Base-by-base conservation (phyloP, 805 yeast species). In the Metschnikowia continentalis region DNA sequence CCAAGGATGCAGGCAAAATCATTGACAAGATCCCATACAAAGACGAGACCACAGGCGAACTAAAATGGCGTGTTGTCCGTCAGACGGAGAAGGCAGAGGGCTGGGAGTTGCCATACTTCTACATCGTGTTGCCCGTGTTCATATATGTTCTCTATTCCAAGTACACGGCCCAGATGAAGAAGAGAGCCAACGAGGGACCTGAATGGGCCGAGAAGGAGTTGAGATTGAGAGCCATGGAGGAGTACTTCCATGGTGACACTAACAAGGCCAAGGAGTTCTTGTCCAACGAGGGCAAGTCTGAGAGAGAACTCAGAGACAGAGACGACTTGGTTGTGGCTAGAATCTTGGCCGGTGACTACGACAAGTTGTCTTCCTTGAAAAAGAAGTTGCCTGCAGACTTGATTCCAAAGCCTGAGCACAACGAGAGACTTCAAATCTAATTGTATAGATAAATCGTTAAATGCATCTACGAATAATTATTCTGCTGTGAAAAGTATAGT, bases 131-230 rank as follows among this genome's bases (percentile, higher is more conserved):
- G 52, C 96, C 96, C 17, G 82, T 83, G 23, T 74, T 86, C 63
- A 71, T 81, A 45, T 72, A 82, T 56, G 69, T 86, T 42, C 73
- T 82, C 48, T 81, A 74, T 60, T 64, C 76, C 53, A 74, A 74
- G 64, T 72, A 74, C 64, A 71, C 76, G 42, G 64, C 76, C 30
- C 76, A 74, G 60, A 66, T 67, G 70, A 65, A 65, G 58, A 64
- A 65, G 58, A 66, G 76, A 59, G 74, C 67, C 45, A 54, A 57
- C 36, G 76, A 72, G 32, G 78, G 78, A 60, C 77, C 77, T 53
- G 88, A 83, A 61, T 88, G 96, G 96, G 96, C 96, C 38, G 80
- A 81, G 65, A 81, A 86, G 65, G 96, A 88, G 72, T 79, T 88
- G 68, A 76, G 88, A 61, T 77, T 85, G 66, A 84, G 95, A 76